Evolutionary conservation across 2,329 filamentous ascomycete genomes (phyloP).

Genomic region (Aspergillus niger): DNA sequence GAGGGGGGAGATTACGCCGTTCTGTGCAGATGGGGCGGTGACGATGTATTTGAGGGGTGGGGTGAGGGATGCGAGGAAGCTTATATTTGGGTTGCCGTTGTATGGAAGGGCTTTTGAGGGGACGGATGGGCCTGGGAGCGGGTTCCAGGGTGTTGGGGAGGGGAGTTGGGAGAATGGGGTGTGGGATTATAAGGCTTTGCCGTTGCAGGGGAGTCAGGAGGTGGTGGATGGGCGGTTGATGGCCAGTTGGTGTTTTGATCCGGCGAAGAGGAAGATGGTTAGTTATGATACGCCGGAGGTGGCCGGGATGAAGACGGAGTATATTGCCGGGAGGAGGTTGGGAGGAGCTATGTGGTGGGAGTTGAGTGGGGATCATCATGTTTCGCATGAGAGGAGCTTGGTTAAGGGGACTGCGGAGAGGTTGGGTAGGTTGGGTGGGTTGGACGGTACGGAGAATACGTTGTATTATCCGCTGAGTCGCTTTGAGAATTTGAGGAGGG

Average conservation of each 20-base stretch:
- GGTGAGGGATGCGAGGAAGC: constrained; percentile 64
- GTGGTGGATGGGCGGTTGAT: constrained; percentile 59
- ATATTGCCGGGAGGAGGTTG: constrained; percentile 65
- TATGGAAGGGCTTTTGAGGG: constrained; percentile 84
- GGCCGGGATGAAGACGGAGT: constrained; percentile 69
- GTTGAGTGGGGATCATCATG: constrained; percentile 66
- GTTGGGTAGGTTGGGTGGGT: constrained; percentile 31
- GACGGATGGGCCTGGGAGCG: constrained; percentile 71
- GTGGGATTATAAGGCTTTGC: constrained; percentile 76
- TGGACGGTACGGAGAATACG: constrained; percentile 53
- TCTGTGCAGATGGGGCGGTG: constrained; percentile 71
- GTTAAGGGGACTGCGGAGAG: constrained; percentile 44
- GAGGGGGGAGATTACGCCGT: constrained; percentile 68
- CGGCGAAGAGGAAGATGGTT: constrained; percentile 62
- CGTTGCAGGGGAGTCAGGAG: background rate
- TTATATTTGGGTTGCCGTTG: constrained; percentile 87
- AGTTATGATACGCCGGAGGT: constrained; percentile 73
- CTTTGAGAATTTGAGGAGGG: constrained; percentile 50
- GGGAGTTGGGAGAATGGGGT: constrained; percentile 85
- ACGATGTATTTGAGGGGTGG: constrained; percentile 67
- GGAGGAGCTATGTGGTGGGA: constrained; percentile 99
- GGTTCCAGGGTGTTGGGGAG: constrained; percentile 64
- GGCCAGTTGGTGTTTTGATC: constrained; percentile 74
- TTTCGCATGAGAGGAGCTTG: constrained; percentile 42
- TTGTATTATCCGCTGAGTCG: constrained; percentile 55